phyloP scores from a whole-genome alignment of 305 asterid genomes.

The Fraxinus albicans region DNA sequence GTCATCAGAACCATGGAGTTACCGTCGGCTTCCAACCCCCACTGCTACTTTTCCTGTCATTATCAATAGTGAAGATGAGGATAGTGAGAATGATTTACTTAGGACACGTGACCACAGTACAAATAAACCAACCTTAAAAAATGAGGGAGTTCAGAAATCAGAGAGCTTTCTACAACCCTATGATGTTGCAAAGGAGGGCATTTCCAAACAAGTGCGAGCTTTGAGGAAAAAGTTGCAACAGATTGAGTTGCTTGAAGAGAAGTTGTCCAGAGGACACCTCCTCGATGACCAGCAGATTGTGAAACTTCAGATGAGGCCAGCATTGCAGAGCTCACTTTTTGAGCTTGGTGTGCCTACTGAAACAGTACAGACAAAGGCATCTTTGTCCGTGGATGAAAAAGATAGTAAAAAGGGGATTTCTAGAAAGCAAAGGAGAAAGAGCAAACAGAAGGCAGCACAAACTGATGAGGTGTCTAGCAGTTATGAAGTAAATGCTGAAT shows the following conservation, averaged over 20 bases:
- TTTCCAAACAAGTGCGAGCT: constrained; percentile 71
- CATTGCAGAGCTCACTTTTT: constrained; percentile 65
- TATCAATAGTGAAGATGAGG: constrained; percentile 81
- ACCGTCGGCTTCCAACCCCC: constrained; percentile 86
- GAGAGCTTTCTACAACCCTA: constrained; percentile 67
- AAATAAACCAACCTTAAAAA: constrained; percentile 35
- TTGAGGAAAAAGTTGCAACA: constrained; percentile 93
- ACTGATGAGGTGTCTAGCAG: constrained; percentile 45
- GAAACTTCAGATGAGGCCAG: constrained; percentile 66
- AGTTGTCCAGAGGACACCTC: constrained; percentile 58
- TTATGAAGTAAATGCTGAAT: constrained; percentile 37
- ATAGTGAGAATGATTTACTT: constrained; percentile 45
- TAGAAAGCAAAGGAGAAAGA: constrained; percentile 71
- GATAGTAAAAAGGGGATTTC: constrained; percentile 47
- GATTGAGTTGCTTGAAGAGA: constrained; percentile 90
- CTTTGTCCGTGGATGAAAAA: constrained; percentile 55
- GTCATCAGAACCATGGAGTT: constrained; percentile 92
- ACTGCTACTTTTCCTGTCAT: constrained; percentile 89
- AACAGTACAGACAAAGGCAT: constrained; percentile 36
- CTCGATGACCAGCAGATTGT: constrained; percentile 89
- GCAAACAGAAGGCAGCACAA: constrained; percentile 49
- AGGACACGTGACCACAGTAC: constrained; percentile 52
- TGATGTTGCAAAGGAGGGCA: constrained; percentile 49
- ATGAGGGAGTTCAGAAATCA: constrained; percentile 42
- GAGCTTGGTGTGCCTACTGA: constrained; percentile 83